phyloP scores from a whole-genome alignment of 805 yeast species.

The Lipomyces kockii region DNA sequence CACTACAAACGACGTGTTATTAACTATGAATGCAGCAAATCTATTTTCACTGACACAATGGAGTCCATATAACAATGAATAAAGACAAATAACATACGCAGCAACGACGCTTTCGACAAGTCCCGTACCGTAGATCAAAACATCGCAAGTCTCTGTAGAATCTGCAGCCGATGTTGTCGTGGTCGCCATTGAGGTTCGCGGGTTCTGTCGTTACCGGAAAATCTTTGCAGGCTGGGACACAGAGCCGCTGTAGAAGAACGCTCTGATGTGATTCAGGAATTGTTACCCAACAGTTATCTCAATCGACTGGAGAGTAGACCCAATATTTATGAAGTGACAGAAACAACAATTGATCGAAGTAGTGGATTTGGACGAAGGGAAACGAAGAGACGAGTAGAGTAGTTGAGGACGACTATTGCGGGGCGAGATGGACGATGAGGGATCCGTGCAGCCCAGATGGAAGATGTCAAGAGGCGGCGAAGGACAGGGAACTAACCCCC shows the following conservation, averaged over 20 bases:
- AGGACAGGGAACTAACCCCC: too few relatives aligned
- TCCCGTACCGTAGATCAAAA: conserved; percentile 91
- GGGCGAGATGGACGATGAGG: neutral
- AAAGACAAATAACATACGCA: conserved; percentile 49
- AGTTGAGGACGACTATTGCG: neutral
- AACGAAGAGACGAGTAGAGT: neutral
- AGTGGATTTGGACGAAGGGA: neutral
- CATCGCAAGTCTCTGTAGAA: conserved; percentile 75
- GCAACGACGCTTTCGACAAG: conserved; percentile 85
- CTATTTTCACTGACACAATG: neutral
- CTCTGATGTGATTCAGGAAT: neutral
- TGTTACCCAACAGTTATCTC: neutral
- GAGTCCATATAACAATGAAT: neutral
- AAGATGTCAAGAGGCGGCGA: neutral
- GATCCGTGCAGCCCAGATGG: neutral
- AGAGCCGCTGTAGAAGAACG: neutral
- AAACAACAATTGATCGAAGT: neutral
- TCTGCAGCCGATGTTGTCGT: conserved; percentile 9
- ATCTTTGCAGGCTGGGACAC: neutral
- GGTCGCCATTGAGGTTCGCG: conserved; percentile 36
- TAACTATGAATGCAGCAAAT: neutral
- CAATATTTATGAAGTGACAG: neutral
- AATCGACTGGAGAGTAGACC: neutral
- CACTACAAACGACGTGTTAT: conserved; percentile 43
- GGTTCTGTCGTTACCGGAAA: neutral